A percentile compares a stretch with the other conserved stretches of the same genome.
Conservation (phyloP, 441 rosid species). For the Melastoma candidum region DNA sequence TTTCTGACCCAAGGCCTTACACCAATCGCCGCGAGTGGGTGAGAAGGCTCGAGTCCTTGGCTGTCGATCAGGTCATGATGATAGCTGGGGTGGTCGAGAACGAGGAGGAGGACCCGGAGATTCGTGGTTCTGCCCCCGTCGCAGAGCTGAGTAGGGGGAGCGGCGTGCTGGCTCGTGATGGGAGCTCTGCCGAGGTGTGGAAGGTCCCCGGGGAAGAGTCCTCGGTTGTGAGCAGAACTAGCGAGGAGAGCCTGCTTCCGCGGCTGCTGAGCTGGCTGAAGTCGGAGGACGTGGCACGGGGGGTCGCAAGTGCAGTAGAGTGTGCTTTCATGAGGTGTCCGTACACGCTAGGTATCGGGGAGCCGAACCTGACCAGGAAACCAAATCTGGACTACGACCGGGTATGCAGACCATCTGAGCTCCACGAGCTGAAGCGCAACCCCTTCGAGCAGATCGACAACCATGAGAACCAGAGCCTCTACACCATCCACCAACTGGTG, state of each 20-base stretch:
- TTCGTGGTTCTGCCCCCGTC: constrained; percentile 33
- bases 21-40: constrained; percentile 56
- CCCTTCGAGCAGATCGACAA: constrained; percentile 26
- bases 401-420: constrained; percentile 54
- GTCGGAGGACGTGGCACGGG: constrained; percentile 57
- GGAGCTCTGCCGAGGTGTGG: constrained; percentile 61
- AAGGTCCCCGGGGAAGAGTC: constrained; percentile 35
- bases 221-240: constrained; percentile 36
- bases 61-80: constrained; percentile 58
- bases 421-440: constrained; percentile 36
- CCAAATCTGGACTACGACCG: constrained; percentile 73
- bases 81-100: constrained; percentile 43
- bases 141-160: constrained; percentile 25
- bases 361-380: constrained; percentile 66
- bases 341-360: constrained; percentile 77
- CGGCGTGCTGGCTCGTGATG: constrained; percentile 33
- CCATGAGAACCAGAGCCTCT: constrained; percentile 56
- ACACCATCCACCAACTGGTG: constrained; percentile 60
- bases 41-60: constrained; percentile 60
- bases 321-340: constrained; percentile 63
- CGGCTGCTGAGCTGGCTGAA: constrained; percentile 69
- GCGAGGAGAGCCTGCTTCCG: constrained; percentile 68
- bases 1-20: constrained; percentile 65
- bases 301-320: constrained; percentile 53
- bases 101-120: constrained; percentile 29